Evolutionary conservation across 352 stramenopile genomes (phyloP), one percentile per base, ranked within the genome.

Genomic region (Paralagenidium karlingii): DNA sequence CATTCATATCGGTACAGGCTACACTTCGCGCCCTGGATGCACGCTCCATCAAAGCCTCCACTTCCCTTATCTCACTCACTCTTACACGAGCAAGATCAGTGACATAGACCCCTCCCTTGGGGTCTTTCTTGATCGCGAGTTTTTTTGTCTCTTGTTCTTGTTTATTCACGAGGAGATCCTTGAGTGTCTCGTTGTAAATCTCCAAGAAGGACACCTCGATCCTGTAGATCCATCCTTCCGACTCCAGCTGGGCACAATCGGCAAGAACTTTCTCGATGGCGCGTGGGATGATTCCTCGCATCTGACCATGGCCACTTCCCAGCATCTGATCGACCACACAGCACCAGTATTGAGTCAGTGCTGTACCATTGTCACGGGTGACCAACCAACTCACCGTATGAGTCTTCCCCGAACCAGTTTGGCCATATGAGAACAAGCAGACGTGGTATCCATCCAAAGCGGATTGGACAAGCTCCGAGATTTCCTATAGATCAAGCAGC

Each of bases 131-230:
- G 41, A 89, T 84, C 21, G 34, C 49, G 15, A 86, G 53, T 26
- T 74, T 68, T 16, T 77, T 75, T 34, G 65, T 53, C 0, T 36
- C 45, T 15, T 59, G 61, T n/a, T 64, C 56, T 43, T 73, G 78
- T 5, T 58, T 64, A 1, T 68, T 74, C 8, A 99, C n/a, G n/a
- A n/a, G 83, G n/a, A 99, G 54, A 57, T 99, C 96, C 24, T 87
- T 86, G 12, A 99, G 63, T 8, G 86, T 86, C 59, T 99, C 96
- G 55, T 99, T 99, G 78, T 99, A 99, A 41, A 99, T 99, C 73
- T 99, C 96, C 24, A 99, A 55, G 55, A 98, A 99, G 0, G 88
- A 97, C 6, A 96, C 95, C 51, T 94, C 82, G 22, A 98, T 82
- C 1, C 63, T 79, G 60, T 99, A 99, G 18, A 62, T 76, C 96